A percentile compares a stretch with the other conserved stretches of the same genome.
Conservation (phyloP, 176 grass and related monocot genomes). For the Elaeis guineensis region DNA sequence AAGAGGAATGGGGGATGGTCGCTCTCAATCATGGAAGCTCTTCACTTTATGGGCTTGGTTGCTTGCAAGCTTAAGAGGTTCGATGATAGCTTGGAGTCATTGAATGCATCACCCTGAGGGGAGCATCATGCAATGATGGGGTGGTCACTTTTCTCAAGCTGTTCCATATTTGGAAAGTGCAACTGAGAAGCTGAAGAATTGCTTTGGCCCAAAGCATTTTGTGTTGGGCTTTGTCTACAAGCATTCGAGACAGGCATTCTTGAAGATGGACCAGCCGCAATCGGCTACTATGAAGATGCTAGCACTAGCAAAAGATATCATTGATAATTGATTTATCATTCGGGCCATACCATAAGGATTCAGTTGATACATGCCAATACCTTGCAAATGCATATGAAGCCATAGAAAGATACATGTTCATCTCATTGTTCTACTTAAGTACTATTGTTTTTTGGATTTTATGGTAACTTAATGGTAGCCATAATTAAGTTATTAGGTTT, state of each 20-base stretch:
- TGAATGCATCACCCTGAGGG: slow-evolving; percentile 55
- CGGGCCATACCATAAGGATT: slow-evolving; percentile 52
- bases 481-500: too few relatives aligned
- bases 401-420: slow-evolving; percentile 40
- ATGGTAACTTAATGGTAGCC: too few relatives aligned
- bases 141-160: slow-evolving; percentile 58
- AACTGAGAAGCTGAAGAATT: slow-evolving; percentile 54
- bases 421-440: not conserved
- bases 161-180: slow-evolving; percentile 69
- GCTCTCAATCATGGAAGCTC: slow-evolving; percentile 42
- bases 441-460: too few relatives aligned
- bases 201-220: slow-evolving; percentile 51
- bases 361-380: slow-evolving; percentile 51
- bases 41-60: slow-evolving; percentile 46
- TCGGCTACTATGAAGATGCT: slow-evolving; percentile 46
- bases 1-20: slow-evolving; percentile 66
- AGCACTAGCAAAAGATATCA: slow-evolving; percentile 44
- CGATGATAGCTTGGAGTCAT: slow-evolving; percentile 50
- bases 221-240: slow-evolving; percentile 76
- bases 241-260: slow-evolving; percentile 58
- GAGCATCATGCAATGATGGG: slow-evolving; percentile 61
- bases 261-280: slow-evolving; percentile 27
- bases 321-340: slow-evolving; percentile 46
- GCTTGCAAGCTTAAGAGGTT: slow-evolving; percentile 31
- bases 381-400: too few relatives aligned